Evolutionary conservation across 805 yeast species (phyloP), one percentile per base, ranked within the genome.

Genomic region (Candida takata): DNA sequence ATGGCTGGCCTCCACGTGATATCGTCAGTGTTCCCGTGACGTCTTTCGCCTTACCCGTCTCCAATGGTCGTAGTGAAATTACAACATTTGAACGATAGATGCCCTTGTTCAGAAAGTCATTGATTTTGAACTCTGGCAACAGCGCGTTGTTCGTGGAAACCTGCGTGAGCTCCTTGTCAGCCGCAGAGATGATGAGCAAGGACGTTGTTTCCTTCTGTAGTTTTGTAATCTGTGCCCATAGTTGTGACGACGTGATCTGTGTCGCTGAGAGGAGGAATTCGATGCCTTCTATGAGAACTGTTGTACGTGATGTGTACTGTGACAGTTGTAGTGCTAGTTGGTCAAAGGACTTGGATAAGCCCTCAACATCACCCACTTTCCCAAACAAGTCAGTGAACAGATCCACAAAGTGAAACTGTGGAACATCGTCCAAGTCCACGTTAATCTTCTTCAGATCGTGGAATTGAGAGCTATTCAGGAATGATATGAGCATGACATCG

Each of bases 1-100:
- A 45, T 9, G 53, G 56, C 14, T 45, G 23, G 5, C 46, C 31
- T 0, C 95, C 95, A 33, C 60, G 62, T 0, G 78, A 58, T 0
- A 86, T 66, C 0, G 72, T 64, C 27, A 86, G 51, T 4, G 79
- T 66, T 2, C 95, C 95, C 0, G 95, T 80, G 3, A 84, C 72
- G 52, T 86, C 95, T 30, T 72, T 74, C 0, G 95, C 95, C 47
- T 85, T 67, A 0, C 95, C 95, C 0, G 95, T 84, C 4, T 72
- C 65, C 40, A 86, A 60, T 2, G 95, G 87, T 47, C 73, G 70
- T 24, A 85, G 51, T 15, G 69, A 64, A n/a, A 85, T 44, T 27
- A 75, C 64, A 28, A 76, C 41, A 23, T 66, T 63, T 0, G 84
- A 63, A 37, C 70, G 66, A 46, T 77, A 76, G 15, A 70, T 52